Percentiles rank a stretch among this genome's conserved stretches.
These are phyloP conservation scores for Usnea hakonensis DNA, from an alignment of 495 filamentous ascomycete genomes.

Conservation along the genomic window DNA sequence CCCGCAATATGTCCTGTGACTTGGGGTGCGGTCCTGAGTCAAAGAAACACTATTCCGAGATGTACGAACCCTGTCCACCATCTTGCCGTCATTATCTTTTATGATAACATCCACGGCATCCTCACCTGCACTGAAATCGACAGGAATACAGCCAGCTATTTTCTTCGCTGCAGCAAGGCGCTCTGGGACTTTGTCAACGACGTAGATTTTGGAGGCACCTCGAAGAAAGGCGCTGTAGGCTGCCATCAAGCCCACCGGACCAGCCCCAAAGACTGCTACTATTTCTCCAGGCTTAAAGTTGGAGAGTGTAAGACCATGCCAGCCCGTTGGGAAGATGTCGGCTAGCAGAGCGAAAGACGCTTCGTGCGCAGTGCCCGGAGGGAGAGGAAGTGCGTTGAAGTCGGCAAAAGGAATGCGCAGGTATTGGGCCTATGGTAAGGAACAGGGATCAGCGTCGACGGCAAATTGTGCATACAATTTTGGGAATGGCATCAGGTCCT, in stretches of 20 bases:
- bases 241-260: conserved; percentile 51
- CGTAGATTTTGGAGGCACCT: conserved; percentile 45
- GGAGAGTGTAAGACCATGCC: conserved; percentile 48
- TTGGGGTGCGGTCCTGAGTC: too few species aligned
- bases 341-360: conserved; percentile 41
- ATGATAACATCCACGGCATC: conserved; percentile 32
- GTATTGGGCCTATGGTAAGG: conserved; percentile 41
- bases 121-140: conserved; percentile 32
- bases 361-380: conserved; percentile 38
- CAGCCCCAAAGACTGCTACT: conserved; percentile 44
- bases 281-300: conserved; percentile 49
- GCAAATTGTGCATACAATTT: background rate
- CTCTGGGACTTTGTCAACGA: conserved; percentile 49
- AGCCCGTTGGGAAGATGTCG: conserved; percentile 56
- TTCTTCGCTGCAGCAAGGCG: conserved; percentile 43
- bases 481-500: background rate
- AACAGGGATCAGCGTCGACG: background rate
- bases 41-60: too few species aligned
- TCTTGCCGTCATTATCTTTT: conserved; percentile 30
- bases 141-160: conserved; percentile 39
- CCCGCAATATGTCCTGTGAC: too few species aligned
- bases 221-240: conserved; percentile 48
- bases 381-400: conserved; percentile 44
- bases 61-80: conserved; percentile 52
- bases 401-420: conserved; percentile 51